Evolutionary conservation across 371 early-diverging fungal species (phyloP), one percentile per base, ranked within the genome.

Genomic region (Saksenaea vasiformis): DNA sequence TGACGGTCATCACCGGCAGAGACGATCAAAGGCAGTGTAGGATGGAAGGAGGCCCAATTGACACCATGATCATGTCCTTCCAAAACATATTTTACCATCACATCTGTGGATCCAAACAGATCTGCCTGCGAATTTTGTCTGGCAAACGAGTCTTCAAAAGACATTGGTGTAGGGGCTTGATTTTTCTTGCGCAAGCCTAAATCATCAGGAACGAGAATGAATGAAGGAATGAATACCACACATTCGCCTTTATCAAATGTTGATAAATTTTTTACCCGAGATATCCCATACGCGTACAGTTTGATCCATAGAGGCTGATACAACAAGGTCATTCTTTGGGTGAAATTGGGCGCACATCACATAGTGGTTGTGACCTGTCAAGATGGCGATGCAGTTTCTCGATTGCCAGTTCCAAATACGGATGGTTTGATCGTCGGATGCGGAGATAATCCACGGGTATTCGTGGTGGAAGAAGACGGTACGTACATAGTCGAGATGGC

Each of bases 381-480:
- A 85, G 51, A 97, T 93, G 38, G 96, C 94, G 58, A 99, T 92
- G 74, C 97, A 96, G 75, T 91, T 94, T 60, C 98, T 86, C n/a
- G 97, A 96, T 80, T 99, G 98, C 96, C 99, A 99, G 85, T 99
- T 99, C 98, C 98, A 99, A 62, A 99, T 95, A 64, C 98, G 93
- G 67, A 99, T 96, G 17, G 99, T 99, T 75, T 98, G 98, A 77
- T 99, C 99, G 72, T 99, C 99, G 17, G 98, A 97, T 36, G 96
- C 91, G 63, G 90, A 91, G 59, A 99, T 83, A 64, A 99, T 95
- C 98, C 98, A 99, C 34, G 99, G 99, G 67, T 92, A 87, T 75
- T 98, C 99, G 69, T 95, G 93, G 75, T 99, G 99, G 84, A 99
- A 99, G 73, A 88, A 95, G 5, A 98, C 93, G 9, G 96, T 95